Conservation (phyloP, 2,329 filamentous ascomycete genomes). For the Fusarium sp. region DNA sequence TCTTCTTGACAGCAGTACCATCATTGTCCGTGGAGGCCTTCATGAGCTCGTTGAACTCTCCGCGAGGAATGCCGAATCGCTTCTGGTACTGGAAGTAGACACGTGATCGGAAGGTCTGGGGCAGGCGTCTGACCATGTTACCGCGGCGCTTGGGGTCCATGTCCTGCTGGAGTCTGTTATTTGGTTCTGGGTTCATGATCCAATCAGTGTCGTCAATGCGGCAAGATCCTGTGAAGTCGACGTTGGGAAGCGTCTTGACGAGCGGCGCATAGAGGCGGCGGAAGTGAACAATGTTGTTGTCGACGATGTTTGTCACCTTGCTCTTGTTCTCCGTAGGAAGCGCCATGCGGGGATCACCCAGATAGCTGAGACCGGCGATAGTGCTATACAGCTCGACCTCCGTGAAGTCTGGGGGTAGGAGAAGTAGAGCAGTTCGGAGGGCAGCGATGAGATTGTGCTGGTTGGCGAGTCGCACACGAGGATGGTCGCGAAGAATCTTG, state of each 20-base stretch:
- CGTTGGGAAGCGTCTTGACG: constrained; percentile 89
- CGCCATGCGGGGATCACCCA: constrained; percentile 96
- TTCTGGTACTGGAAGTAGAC: constrained; percentile 96
- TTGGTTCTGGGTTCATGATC: constrained; percentile 61
- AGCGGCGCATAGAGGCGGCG: constrained; percentile 90
- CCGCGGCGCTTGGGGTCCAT: constrained; percentile 91
- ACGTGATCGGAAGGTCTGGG: constrained; percentile 85
- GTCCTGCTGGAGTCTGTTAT: constrained; percentile 82
- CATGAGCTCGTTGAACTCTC: constrained; percentile 88
- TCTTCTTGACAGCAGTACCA: constrained; percentile 73
- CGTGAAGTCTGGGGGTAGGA: constrained; percentile 85
- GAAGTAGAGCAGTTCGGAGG: constrained; percentile 85
- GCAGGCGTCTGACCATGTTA: constrained; percentile 95
- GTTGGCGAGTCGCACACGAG: constrained; percentile 90
- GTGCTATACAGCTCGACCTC: constrained; percentile 90
- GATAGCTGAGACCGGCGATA: constrained; percentile 92
- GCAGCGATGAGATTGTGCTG: constrained; percentile 96
- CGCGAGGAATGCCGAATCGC: constrained; percentile 85
- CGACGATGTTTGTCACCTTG: constrained; percentile 95
- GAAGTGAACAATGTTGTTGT: constrained; percentile 91
- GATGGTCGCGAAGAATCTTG: constrained; percentile 95
- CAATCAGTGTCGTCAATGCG: constrained; percentile 55
- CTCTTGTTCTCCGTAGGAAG: constrained; percentile 89
- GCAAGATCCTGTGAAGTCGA: constrained; percentile 74
- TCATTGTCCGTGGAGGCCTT: constrained; percentile 78